Conservation (phyloP, 2,329 filamentous ascomycete genomes). For the Penicillium sp. region DNA sequence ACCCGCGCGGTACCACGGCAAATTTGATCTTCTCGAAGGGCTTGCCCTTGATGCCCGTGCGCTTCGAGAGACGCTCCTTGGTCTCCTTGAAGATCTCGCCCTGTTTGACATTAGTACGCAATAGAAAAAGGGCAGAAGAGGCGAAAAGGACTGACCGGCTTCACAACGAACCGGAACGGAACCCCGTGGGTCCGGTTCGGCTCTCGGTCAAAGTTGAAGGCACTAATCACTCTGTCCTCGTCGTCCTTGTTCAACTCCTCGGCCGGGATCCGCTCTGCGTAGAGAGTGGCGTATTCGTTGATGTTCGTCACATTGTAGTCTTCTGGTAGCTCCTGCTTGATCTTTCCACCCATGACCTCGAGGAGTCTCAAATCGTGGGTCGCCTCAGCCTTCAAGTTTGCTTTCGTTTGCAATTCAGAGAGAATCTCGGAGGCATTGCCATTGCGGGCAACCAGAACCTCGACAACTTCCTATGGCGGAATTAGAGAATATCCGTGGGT, state of each 20-base stretch:
- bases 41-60: constrained; percentile 94
- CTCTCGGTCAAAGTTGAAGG: constrained; percentile 91
- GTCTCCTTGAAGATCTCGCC: constrained; percentile 85
- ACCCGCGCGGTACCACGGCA: constrained; percentile 65
- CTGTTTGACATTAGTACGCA: constrained; percentile 40
- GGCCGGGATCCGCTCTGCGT: constrained; percentile 74
- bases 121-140: not conserved
- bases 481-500: constrained; percentile 11
- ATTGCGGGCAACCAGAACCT: constrained; percentile 82
- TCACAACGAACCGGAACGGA: constrained; percentile 84
- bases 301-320: constrained; percentile 73
- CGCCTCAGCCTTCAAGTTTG: constrained; percentile 70
- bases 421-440: constrained; percentile 76
- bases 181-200: constrained; percentile 77
- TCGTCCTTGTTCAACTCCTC: constrained; percentile 61
- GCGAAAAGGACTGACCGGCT: constrained; percentile 59
- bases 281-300: constrained; percentile 78
- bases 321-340: constrained; percentile 69
- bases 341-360: constrained; percentile 75
- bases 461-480: constrained; percentile 61
- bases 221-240: constrained; percentile 65
- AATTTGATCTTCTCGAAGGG: constrained; percentile 99
- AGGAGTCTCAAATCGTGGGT: constrained; percentile 71
- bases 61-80: constrained; percentile 87
- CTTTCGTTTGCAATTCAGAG: constrained; percentile 71